These are phyloP conservation scores for Plasmodium inui DNA, from an alignment of 169 alveolate genomes.

Conservation along the genomic window DNA sequence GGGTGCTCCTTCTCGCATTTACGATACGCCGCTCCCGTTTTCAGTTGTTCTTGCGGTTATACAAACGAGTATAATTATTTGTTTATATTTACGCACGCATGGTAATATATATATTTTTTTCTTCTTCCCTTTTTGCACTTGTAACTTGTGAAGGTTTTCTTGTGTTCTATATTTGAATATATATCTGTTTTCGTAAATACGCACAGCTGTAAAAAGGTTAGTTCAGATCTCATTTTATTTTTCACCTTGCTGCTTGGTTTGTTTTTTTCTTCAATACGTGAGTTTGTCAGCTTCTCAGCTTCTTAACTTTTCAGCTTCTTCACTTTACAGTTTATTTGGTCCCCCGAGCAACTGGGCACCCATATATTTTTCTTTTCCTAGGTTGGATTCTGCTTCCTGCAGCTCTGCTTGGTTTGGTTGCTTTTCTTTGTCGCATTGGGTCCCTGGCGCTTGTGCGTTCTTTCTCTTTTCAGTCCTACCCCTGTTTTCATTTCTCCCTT, in stretches of 20 bases:
- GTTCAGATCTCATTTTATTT: neutral
- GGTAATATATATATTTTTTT: neutral
- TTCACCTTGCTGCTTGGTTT: neutral
- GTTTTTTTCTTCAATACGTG: neutral
- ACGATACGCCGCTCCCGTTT: neutral
- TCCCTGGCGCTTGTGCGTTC: neutral
- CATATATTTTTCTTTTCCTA: neutral
- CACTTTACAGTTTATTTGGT: neutral
- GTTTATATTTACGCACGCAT: neutral
- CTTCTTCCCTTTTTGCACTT: neutral
- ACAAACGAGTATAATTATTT: neutral
- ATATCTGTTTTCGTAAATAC: neutral
- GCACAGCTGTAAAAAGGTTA: neutral
- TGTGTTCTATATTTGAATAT: neutral
- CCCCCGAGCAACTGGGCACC: neutral
- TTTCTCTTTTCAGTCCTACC: neutral
- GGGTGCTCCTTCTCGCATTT: neutral
- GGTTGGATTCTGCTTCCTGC: neutral
- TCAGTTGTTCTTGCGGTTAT: neutral
- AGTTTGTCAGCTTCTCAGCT: neutral
- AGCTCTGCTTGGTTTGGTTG: neutral
- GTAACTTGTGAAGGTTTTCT: neutral
- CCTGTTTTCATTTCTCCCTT: neutral
- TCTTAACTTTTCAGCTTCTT: too few relatives aligned
- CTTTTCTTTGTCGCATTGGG: neutral